Conservation (phyloP, 192 early-diverging fungal species). For the Chytriomyces confervae region DNA sequence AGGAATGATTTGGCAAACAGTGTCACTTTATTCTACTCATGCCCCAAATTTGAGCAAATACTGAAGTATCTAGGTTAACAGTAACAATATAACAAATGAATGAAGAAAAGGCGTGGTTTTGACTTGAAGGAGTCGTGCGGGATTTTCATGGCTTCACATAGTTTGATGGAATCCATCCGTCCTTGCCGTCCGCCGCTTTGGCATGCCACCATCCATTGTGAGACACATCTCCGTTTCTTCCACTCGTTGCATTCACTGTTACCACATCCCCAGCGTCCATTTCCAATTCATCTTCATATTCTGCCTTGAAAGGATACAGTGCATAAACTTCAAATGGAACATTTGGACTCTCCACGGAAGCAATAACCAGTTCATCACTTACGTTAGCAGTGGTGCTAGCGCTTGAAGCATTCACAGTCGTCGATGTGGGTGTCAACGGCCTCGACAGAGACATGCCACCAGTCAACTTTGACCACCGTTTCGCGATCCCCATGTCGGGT, state of each 20-base stretch:
- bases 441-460: background rate
- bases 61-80: too few species aligned
- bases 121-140: too few species aligned
- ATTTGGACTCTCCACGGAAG: background rate
- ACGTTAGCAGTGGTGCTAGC: too few species aligned
- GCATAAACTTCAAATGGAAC: background rate
- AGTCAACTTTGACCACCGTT: background rate
- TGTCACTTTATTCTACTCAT: too few species aligned
- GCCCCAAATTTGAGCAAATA: too few species aligned
- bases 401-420: background rate
- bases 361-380: too few species aligned
- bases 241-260: slow-evolving; percentile 6
- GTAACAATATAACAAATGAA: too few species aligned
- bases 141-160: background rate
- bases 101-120: too few species aligned
- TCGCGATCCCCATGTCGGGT: background rate
- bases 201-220: slow-evolving; percentile 7
- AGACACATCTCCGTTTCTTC: background rate
- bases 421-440: background rate
- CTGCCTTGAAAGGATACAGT: background rate
- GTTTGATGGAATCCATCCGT: background rate
- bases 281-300: slow-evolving; percentile 8
- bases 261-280: slow-evolving; percentile 4
- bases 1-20: too few species aligned
- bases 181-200: background rate